Conservation (phyloP, 2,329 filamentous ascomycete genomes). For the Stemphylium beticola region DNA sequence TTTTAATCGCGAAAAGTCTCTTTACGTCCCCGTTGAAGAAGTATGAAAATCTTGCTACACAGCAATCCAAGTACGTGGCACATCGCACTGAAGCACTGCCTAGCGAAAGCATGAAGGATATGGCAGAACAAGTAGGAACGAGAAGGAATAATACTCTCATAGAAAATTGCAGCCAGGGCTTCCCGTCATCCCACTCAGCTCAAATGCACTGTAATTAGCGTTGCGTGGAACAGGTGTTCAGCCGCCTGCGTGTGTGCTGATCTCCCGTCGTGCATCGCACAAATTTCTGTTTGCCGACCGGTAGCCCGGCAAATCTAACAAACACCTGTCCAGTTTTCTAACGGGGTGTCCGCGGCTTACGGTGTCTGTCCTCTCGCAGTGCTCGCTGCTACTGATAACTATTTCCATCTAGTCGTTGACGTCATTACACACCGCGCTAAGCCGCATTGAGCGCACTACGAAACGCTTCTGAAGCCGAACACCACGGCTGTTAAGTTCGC, state of each 20-base stretch:
- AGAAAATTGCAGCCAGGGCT: background rate
- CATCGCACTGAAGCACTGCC: too few species aligned
- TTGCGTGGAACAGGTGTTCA: background rate
- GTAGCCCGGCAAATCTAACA: too few species aligned
- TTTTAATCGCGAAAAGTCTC: too few species aligned
- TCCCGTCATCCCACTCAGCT: background rate
- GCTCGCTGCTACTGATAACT: background rate
- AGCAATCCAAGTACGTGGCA: too few species aligned
- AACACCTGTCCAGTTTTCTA: background rate
- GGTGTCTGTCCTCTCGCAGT: background rate
- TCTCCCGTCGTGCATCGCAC: background rate
- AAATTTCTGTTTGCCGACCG: background rate
- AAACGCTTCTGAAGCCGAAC: constrained; percentile 27
- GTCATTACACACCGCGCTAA: constrained; percentile 29
- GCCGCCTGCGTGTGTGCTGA: background rate
- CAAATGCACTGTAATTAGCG: background rate
- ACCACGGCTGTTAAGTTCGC: constrained; percentile 27
- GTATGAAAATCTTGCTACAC: too few species aligned
- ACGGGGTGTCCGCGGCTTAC: background rate
- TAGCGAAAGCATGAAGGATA: too few species aligned
- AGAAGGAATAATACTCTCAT: too few species aligned
- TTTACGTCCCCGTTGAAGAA: too few species aligned
- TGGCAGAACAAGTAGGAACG: too few species aligned
- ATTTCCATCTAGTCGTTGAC: constrained; percentile 24
- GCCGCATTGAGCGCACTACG: constrained; percentile 21